Percentiles rank a stretch among this genome's conserved stretches.
phyloP scores from a whole-genome alignment of 169 alveolate species.

The Plasmodium vivax region DNA sequence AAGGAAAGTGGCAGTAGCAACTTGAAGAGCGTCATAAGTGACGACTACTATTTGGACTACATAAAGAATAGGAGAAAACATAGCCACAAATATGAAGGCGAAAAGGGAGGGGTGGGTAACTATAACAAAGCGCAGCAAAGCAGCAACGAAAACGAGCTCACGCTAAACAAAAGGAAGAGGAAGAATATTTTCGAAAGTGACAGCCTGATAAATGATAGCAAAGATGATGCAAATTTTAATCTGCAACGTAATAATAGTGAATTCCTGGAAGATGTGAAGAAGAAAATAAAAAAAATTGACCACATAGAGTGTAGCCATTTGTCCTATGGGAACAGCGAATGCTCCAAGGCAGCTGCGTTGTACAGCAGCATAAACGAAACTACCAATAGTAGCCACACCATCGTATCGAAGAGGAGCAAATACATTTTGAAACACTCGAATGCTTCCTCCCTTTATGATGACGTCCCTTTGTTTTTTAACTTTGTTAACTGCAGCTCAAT shows the following conservation, averaged over 20 bases:
- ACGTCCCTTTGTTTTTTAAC: conserved; percentile 61
- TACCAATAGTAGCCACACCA: conserved; percentile 62
- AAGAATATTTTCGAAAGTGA: conserved; percentile 28
- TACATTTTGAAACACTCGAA: conserved; percentile 57
- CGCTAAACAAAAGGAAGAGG: conserved; percentile 22
- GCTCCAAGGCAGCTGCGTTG: conserved; percentile 28
- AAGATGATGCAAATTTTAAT: background rate
- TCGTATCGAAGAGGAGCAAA: conserved; percentile 71
- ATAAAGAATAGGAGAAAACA: conserved; percentile 1
- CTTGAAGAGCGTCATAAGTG: conserved; percentile 12
- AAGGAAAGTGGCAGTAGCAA: conserved; percentile 2
- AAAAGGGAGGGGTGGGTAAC: background rate
- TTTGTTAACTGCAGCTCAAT: conserved; percentile 64
- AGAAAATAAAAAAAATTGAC: background rate
- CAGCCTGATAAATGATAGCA: conserved; percentile 7
- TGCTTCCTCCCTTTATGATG: conserved; percentile 53
- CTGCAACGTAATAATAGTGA: background rate
- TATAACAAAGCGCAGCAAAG: background rate
- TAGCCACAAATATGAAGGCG: background rate
- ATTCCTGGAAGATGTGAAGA: background rate
- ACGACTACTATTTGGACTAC: conserved; percentile 19
- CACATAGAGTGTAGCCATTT: conserved; percentile 31
- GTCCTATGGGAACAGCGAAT: conserved; percentile 42
- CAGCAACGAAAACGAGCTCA: conserved; percentile 2
- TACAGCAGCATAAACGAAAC: conserved; percentile 71